Conservation (phyloP, 805 yeast genomes). For the Clavispora santaluciae region DNA sequence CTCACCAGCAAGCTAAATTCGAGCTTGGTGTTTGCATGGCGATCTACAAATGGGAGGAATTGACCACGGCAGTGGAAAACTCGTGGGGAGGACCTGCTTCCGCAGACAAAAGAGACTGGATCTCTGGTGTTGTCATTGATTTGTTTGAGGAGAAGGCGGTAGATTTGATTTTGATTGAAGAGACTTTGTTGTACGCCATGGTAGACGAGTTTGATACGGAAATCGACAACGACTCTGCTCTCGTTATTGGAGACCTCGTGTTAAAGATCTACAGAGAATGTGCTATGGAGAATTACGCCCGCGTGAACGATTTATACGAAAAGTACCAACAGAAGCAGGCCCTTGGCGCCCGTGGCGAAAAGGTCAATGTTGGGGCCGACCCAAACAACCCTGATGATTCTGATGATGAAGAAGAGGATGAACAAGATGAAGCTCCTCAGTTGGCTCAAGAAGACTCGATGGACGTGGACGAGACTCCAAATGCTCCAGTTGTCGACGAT, state of each 20-base stretch:
- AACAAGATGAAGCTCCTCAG: slow-evolving; percentile 30
- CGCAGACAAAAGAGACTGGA: slow-evolving; percentile 92
- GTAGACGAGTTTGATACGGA: slow-evolving; percentile 88
- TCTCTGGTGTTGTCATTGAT: slow-evolving; percentile 75
- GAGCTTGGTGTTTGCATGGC: slow-evolving; percentile 93
- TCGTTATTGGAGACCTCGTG: slow-evolving; percentile 63
- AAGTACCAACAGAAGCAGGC: slow-evolving; percentile 55
- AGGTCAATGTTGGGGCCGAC: slow-evolving; percentile 51
- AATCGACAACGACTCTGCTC: slow-evolving; percentile 85
- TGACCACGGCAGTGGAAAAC: slow-evolving; percentile 83
- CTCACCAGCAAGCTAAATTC: slow-evolving; percentile 73
- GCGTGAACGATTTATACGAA: slow-evolving; percentile 55
- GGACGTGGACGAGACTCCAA: slow-evolving; percentile 28
- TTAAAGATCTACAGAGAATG: slow-evolving; percentile 66
- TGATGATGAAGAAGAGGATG: slow-evolving; percentile 45
- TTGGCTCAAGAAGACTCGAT: slow-evolving; percentile 19
- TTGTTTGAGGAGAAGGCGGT: slow-evolving; percentile 64
- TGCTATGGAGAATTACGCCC: slow-evolving; percentile 43
- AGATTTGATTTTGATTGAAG: slow-evolving; percentile 78
- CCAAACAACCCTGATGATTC: slow-evolving; percentile 58
- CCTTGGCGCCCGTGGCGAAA: slow-evolving; percentile 21
- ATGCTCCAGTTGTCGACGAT: slow-evolving; percentile 76
- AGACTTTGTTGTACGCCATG: slow-evolving; percentile 82
- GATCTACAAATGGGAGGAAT: slow-evolving; percentile 84
- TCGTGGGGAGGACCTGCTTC: slow-evolving; percentile 96